A percentile compares a stretch with the other conserved stretches of the same genome.
phyloP scores from a whole-genome alignment of 148 eudicot genomes.

The Cornus suecica region DNA sequence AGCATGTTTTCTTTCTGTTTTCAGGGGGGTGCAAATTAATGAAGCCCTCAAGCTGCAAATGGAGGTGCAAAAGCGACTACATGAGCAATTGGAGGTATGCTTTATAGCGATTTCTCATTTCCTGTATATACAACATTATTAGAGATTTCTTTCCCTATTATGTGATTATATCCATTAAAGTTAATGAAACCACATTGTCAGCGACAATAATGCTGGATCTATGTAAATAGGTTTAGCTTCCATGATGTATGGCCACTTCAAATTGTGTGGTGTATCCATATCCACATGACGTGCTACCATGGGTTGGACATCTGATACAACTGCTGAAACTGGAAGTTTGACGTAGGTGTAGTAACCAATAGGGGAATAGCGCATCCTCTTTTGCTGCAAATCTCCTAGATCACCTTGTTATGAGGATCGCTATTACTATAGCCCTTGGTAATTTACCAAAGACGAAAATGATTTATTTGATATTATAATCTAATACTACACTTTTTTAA shows the following conservation, averaged over 20 bases:
- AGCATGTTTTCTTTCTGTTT: constrained; percentile 5
- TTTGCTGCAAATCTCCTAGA: background rate
- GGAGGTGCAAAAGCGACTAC: constrained; percentile 62
- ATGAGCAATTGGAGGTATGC: constrained; percentile 60
- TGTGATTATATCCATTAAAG: background rate
- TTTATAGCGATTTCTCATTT: constrained; percentile 3
- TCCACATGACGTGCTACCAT: background rate
- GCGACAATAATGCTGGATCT: background rate
- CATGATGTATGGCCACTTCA: background rate
- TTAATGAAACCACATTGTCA: background rate
- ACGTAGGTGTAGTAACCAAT: background rate
- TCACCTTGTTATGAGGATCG: background rate
- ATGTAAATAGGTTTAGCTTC: background rate
- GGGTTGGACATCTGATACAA: background rate
- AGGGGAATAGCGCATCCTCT: background rate
- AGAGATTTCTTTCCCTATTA: background rate
- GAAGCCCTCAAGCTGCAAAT: constrained; percentile 61
- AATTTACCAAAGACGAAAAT: too few relatives aligned
- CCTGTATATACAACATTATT: background rate
- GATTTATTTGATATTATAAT: too few relatives aligned
- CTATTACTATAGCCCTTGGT: too few relatives aligned
- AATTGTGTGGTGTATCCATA: background rate
- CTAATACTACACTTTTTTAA: background rate
- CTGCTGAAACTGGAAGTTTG: background rate
- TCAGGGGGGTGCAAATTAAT: constrained; percentile 48